phyloP scores from a whole-genome alignment of 805 yeast genomes.

The Kazachstania viticola region DNA sequence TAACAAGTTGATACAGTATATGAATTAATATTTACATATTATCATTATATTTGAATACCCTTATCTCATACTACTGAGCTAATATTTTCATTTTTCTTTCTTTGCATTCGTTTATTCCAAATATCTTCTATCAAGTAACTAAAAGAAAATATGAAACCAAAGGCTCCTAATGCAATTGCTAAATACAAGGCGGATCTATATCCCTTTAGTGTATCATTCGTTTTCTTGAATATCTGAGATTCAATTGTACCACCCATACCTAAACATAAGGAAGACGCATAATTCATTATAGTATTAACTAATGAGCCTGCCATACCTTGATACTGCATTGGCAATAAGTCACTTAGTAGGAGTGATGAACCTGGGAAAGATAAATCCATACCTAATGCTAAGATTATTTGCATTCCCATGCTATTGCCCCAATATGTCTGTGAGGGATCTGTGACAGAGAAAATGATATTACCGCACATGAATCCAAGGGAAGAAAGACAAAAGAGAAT shows the following conservation, averaged over 20 bases:
- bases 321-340: conserved; percentile 45
- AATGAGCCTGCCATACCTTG: conserved; percentile 75
- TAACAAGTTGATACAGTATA: too few species aligned
- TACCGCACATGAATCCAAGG: conserved; percentile 44
- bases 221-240: conserved; percentile 24
- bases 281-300: conserved; percentile 58
- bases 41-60: too few species aligned
- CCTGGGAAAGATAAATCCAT: conserved; percentile 77
- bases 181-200: conserved; percentile 48
- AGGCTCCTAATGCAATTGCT: conserved; percentile 45
- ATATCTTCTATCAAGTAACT: conserved; percentile 9
- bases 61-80: not conserved
- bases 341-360: conserved; percentile 51
- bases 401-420: conserved; percentile 43
- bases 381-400: conserved; percentile 53
- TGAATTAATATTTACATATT: too few species aligned
- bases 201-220: conserved; percentile 27
- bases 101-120: conserved; percentile 3
- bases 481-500: conserved; percentile 41
- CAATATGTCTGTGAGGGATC: conserved; percentile 53
- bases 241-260: conserved; percentile 67
- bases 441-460: conserved; percentile 39
- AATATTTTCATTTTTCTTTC: conserved; percentile 1
- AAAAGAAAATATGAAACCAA: conserved; percentile 12
- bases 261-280: conserved; percentile 54